Conservation (phyloP, 352 stramenopile species). For the Globisporangium viniferum region DNA sequence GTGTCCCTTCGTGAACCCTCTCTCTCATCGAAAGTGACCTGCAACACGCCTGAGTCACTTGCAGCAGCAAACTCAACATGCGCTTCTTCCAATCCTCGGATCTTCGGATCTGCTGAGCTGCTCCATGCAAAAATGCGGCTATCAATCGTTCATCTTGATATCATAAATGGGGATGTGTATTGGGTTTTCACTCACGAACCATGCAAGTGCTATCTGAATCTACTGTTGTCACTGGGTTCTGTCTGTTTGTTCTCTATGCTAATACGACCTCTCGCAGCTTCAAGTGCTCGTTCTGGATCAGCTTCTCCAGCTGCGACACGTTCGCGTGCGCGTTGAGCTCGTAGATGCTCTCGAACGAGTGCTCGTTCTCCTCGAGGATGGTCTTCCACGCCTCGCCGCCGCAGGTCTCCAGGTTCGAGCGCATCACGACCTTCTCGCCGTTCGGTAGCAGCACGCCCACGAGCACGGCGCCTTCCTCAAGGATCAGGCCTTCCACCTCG, state of each 20-base stretch:
- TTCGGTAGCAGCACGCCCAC: slow-evolving; percentile 92
- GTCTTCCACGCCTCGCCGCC: slow-evolving; percentile 94
- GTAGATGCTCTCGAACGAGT: slow-evolving; percentile 96
- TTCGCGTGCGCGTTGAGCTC: slow-evolving; percentile 90
- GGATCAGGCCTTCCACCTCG: slow-evolving; percentile 84
- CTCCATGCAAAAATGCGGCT: not conserved
- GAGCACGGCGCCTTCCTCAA: slow-evolving; percentile 92
- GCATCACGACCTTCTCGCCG: slow-evolving; percentile 92
- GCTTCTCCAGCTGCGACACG: slow-evolving; percentile 81
- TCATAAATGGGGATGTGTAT: slow-evolving; percentile 3
- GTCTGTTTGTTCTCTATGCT: slow-evolving; percentile 22
- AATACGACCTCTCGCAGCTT: slow-evolving; percentile 77
- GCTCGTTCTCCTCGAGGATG: slow-evolving; percentile 88
- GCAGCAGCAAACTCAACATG: not conserved
- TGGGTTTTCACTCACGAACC: not conserved
- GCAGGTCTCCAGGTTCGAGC: slow-evolving; percentile 90
- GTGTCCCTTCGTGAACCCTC: not conserved
- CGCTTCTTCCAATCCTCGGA: no score
- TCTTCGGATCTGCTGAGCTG: no score
- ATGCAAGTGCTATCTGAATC: slow-evolving; percentile 3
- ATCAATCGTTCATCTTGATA: not conserved
- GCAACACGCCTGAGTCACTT: not conserved
- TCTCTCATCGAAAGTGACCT: not conserved
- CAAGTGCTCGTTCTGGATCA: slow-evolving; percentile 78
- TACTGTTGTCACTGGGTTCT: not conserved